Base-by-base conservation (phyloP, 345 rosid species). In the Toxicodendron radicans region DNA sequence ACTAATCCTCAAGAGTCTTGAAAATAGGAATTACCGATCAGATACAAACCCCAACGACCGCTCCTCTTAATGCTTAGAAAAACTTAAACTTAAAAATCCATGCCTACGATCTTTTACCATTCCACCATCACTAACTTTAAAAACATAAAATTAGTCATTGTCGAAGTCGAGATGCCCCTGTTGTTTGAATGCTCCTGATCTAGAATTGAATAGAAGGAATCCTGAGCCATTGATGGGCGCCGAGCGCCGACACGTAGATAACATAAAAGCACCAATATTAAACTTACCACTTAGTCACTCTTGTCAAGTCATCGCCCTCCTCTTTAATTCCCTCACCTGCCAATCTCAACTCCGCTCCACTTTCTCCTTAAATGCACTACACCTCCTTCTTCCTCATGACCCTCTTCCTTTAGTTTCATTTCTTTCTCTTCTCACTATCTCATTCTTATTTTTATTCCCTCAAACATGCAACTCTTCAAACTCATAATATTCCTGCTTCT, bases 271-370 rank as follows among this genome's bases (percentile, higher is more conserved):
- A n/a, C n/a, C n/a, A 12, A 58, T 17, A 23, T 9, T 17, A 51
- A 27, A 27, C 43, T 49, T 24, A 10, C 58, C 24, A 10, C 10
- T 30, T 57, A 10, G 3, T 38, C 4, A 8, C 23, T 41, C 35
- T 20, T 38, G 7, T 24, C n/a, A n/a, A 24, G 24, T 59, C n/a
- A n/a, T n/a, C 46, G 7, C 3, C 7, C 48, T 18, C 65, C 0
- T 23, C 74, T 71, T 71, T 24, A 71, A 17, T 71, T 27, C 66
- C 18, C 41, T 48, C 67, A 72, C 67, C 75, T 48, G 75, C 58
- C 58, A 0, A 27, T 1, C 56, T 38, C 51, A 30, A 67, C 45
- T 16, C 23, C n/a, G 5, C 43, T 6, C 9, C 23, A 5, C 45
- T 41, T 5, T 18, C 46, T 16, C 20, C 23, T 27, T 61, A 60